Evolutionary conservation across 768 basidiomycete genomes (phyloP), one percentile per base, ranked within the genome.

Genomic region (Mycena haematopus): DNA sequence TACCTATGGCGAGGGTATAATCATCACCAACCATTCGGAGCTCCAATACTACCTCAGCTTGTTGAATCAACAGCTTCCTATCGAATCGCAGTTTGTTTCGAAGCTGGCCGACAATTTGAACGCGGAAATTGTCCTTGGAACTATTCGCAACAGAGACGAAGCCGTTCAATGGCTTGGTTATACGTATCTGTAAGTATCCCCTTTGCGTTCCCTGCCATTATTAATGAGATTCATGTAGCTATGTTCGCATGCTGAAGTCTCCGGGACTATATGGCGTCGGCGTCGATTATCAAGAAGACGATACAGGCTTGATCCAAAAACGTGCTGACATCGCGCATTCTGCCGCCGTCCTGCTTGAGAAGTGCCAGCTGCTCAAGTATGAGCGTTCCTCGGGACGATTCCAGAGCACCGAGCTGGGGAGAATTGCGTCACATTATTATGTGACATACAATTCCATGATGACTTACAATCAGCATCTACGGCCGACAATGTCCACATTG

Each of bases 151-250:
- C 76, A 82, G 96, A 22, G 95, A 99, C 70, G 96, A 99, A 71
- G 97, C 95, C 7, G 96, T 98, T 1, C 93, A 97, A 71, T 99
- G 96, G 96, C 77, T 97, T 13, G 95, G 95, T 0, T 97, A 96
- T 70, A 96, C 95, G 0, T 98, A 96, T 74, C 73, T 95, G 91
- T 94, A 71, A 50, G 58, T 55, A 10, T 15, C 4, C 0, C 31
- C 40, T 3, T 38, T 49, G 21, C 22, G 22, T 47, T 44, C 11
- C 40, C 7, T 27, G 27, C 57, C 67, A 45, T 67, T 71, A 14
- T 49, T 19, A 3, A 11, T 33, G 10, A 38, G 21, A 59, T 72
- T 19, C 64, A 54, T 27, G 6, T 47, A 96, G 95, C 52, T 97
- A 96, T 71, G 92, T 97, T 11, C 94, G 96, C 49, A 95, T 97